Evolutionary conservation across 192 early-diverging fungal species (phyloP), one percentile per base, ranked within the genome.

Genomic region (Radiomyces spectabilis): DNA sequence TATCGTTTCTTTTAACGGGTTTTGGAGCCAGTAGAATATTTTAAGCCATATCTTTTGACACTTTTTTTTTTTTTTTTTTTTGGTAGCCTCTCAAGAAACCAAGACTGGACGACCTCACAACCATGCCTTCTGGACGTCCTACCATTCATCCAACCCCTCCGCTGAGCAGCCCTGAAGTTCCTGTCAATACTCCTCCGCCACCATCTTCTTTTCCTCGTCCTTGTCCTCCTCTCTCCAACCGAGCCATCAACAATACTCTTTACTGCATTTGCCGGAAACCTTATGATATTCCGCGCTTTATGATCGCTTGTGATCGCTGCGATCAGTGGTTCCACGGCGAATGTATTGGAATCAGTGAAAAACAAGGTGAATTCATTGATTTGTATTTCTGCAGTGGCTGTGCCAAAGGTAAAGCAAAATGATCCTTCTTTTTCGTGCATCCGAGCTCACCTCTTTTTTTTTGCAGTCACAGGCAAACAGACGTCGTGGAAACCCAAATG

Each of bases 251-350:
- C 22, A 39, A 46, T 21, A 47, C 44, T 10, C 44, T 57, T 7
- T 84, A 81, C 37, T 88, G 86, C 44, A 51, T 86, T 31, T 89
- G 86, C 48, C 67, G 69, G 19, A 51, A 65, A 21, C 69, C 65
- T 3, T 76, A 75, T 55, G 82, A 80, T 39, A 67, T 54, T 3
- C 66, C 58, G 24, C 68, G 69, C 16, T 76, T 77, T 43, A 89
- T 89, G 87, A 86, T 89, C 68, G 74, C 70, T 0, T 89, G 87
- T 60, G 87, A 89, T 48, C 55, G 51, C 13, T 89, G 87, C 53
- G 75, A 81, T 51, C 78, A 76, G 45, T 89, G 87, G 87, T 89
- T 72, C 52, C 87, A 89, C 72, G 82, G 85, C 32, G 68, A 70
- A 10, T 89, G 87, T 42, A 79, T 89, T 3, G 78, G 78, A 1